Base-by-base conservation (phyloP, 1,284 basidiomycete species). In the Sanghuangporus baumii region DNA sequence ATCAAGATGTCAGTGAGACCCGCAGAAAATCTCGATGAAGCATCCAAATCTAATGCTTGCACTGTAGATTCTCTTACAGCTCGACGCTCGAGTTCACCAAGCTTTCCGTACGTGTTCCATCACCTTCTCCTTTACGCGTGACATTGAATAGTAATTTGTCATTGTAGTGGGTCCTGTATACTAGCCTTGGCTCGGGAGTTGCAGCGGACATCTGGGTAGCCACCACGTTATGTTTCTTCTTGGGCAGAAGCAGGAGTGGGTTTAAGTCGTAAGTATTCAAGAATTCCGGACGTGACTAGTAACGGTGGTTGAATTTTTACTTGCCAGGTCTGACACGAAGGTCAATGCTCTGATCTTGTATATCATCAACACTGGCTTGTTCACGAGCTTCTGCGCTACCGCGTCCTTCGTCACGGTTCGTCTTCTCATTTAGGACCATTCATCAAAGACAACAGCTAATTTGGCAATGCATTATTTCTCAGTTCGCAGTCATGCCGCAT, bases 401-500 rank as follows among this genome's bases (percentile, higher is more conserved):
- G 40, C 34, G 36, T 58, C 43, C 36, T 51, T 61, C 40, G 40
- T 57, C 20, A 51, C 63, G 43, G 60, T 58, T n/a, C n/a, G 43
- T 50, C 34, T 41, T 7, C 11, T n/a, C 40, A 12, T 8, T 2
- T 41, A 34, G 6, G 18, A 16, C 8, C 14, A 46, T 48, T 58
- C 40, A 4, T 11, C 16, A 31, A 12, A 47, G n/a, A 47, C 26
- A 20, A 8, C 47, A 16, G n/a, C 41, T 9, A 9, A 48, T 48
- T 9, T 9, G 4, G 47, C 2, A n/a, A 16, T 18, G 3, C 18
- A 48, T 8, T 50, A 5, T 34, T 55, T 26, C n/a, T 18, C 55
- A 70, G 69, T 70, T 65, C 59, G 66, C 68, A 0, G 60, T 43
- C 20, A 68, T 69, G 65, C 68, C 69, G 3, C 40, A 67, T 57